Percentiles rank a stretch among this genome's conserved stretches.
Conservation (phyloP, 2,329 filamentous ascomycete species). For the Colletotrichum sojae region DNA sequence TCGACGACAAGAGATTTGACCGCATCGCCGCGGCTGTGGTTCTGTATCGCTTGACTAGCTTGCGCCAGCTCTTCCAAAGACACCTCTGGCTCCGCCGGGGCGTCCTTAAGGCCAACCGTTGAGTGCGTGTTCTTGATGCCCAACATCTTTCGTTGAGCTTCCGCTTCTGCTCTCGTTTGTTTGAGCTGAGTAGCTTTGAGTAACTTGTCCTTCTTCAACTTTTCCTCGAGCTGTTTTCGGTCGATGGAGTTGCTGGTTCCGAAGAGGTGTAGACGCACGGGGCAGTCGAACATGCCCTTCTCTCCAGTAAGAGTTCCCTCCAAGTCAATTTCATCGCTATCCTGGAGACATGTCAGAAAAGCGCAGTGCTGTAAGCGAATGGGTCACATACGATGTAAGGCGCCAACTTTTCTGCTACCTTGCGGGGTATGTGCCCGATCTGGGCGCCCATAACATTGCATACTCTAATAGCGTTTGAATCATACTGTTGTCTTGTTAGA, state of each 20-base stretch:
- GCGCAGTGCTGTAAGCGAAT: neutral
- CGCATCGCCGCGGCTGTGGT: conserved; percentile 74
- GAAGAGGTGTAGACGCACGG: conserved; percentile 77
- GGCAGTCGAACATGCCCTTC: conserved; percentile 80
- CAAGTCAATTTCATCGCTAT: conserved; percentile 71
- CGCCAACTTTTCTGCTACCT: conserved; percentile 78
- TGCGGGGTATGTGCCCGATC: conserved; percentile 83
- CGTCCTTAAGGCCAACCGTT: conserved; percentile 54
- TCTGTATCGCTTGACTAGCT: conserved; percentile 77
- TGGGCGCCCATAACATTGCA: conserved; percentile 82
- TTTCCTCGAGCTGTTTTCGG: conserved; percentile 69
- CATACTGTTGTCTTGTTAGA: conserved; percentile 61
- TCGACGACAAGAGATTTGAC: conserved; percentile 79
- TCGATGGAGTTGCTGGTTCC: conserved; percentile 72
- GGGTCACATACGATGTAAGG: conserved; percentile 73
- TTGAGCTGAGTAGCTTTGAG: conserved; percentile 71
- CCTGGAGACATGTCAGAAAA: conserved; percentile 53
- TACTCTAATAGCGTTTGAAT: conserved; percentile 82
- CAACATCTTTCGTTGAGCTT: conserved; percentile 63
- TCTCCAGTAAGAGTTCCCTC: conserved; percentile 79
- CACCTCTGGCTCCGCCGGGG: conserved; percentile 54
- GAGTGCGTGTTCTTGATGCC: conserved; percentile 56
- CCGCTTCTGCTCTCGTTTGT: conserved; percentile 66
- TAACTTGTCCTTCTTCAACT: conserved; percentile 76
- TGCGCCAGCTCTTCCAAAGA: conserved; percentile 75